Base-by-base conservation (phyloP, 192 early-diverging fungal species). In the Chytriomyces confervae region DNA sequence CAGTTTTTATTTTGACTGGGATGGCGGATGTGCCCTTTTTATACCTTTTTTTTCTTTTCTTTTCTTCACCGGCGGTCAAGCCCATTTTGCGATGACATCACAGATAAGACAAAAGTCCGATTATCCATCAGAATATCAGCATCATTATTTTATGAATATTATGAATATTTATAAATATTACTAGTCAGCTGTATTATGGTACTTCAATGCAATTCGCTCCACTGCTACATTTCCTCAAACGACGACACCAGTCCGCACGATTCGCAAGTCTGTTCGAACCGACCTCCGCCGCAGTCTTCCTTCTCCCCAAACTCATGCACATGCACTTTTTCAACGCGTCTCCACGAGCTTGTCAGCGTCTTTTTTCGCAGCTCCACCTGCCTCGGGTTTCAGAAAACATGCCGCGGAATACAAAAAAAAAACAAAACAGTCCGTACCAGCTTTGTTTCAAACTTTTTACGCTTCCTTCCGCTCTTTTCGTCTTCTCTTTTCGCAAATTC, bases 401-500 rank as follows among this genome's bases (percentile, higher is more conserved):
- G 53, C 18, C n/a, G 45, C 43, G 16, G 62, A 61, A 60, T 8
- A 3, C 62, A n/a, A 27, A 27, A 16, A 49, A 50, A 18, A 53
- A 13, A 45, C 53, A 36, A 0, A 46, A 24, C 7, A 50, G 70
- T 81, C 79, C 92, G 89, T 53, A 83, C 83, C 16, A 98, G 77
- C 44, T 94, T 94, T 27, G 86, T 85, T 75, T 92, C 90, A 79
- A 94, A 95, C 78, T 94, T 94, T 67, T 91, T 90, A 61, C 95
- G 94, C 67, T 97, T 96, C 61, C 91, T 89, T 16, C 83, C 80
- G 62, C 91, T 91, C 81, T 97, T 97, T 44, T 94, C 91, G 20
- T 83, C 76, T 62, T 91, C 89, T 5, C 97, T 83, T 23, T 86
- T 85, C 62, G 94, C 93, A 85, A 93, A 98, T 81, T 97, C 96